Percentiles rank a stretch among this genome's conserved stretches.
Evolutionary conservation across 306 rosid genomes (phyloP).

Genomic region (Amphicarpaea edgeworthii): DNA sequence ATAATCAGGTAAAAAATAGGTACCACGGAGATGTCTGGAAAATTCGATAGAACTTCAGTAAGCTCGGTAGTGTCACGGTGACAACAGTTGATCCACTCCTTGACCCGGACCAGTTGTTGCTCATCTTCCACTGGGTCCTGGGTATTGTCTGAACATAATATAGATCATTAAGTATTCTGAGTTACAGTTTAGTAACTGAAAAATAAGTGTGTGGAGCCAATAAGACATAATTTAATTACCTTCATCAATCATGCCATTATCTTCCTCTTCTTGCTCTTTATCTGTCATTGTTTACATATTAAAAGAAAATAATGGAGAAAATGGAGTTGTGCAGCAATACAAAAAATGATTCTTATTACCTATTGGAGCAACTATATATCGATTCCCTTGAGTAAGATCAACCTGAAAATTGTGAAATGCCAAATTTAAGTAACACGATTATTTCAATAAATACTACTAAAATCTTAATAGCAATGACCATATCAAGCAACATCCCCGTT

Average conservation of each 20-base stretch:
- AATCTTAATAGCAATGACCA: conserved; percentile 22
- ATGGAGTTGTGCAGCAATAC: not conserved
- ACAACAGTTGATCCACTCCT: conserved; percentile 75
- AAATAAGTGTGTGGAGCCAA: not conserved
- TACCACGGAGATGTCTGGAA: conserved; percentile 93
- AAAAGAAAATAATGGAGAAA: conserved; percentile 28
- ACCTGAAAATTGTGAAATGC: conserved; percentile 57
- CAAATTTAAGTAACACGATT: conserved; percentile 29
- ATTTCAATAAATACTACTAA: conserved; percentile 23
- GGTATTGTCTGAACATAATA: conserved; percentile 67
- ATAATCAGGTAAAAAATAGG: conserved; percentile 31
- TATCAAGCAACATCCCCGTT: conserved; percentile 35
- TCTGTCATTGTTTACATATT: conserved; percentile 55
- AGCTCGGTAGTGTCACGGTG: conserved; percentile 74
- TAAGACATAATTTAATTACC: conserved; percentile 59
- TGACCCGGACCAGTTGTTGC: conserved; percentile 72
- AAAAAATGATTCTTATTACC: conserved; percentile 54
- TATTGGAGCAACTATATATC: conserved; percentile 71
- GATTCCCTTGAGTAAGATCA: conserved; percentile 69
- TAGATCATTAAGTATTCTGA: conserved; percentile 24
- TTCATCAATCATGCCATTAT: conserved; percentile 64
- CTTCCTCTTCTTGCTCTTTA: conserved; percentile 64
- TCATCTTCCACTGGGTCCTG: conserved; percentile 87
- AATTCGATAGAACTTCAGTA: conserved; percentile 79
- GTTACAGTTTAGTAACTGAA: conserved; percentile 8